These are phyloP conservation scores for Arthrinium puccinioides DNA, from an alignment of 2,329 filamentous ascomycete species.

Conservation along the genomic window DNA sequence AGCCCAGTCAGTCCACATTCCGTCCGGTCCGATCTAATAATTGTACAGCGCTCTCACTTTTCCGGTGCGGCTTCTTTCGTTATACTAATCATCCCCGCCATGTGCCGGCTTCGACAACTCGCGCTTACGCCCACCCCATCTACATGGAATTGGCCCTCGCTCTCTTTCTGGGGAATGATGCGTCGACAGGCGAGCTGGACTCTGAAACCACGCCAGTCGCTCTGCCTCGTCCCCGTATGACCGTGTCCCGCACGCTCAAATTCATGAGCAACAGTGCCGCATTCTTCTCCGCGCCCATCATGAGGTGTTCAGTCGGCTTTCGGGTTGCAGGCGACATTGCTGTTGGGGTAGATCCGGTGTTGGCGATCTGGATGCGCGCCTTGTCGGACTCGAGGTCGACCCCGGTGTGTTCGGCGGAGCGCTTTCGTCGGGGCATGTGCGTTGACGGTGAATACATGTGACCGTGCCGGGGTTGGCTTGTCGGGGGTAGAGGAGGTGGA, in stretches of 20 bases:
- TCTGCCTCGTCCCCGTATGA: slow-evolving; percentile 6
- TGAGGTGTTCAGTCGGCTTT: not conserved
- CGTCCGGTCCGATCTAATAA: no score
- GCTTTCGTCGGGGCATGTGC: slow-evolving; percentile 15
- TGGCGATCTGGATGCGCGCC: no score
- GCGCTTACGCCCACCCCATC: no score
- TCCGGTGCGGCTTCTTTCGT: no score
- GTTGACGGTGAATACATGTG: no score
- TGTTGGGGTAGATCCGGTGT: no score
- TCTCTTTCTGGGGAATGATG: slow-evolving; percentile 27
- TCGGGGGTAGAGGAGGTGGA: not conserved
- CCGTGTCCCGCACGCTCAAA: slow-evolving; percentile 31
- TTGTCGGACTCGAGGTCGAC: no score
- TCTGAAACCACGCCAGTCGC: slow-evolving; percentile 9
- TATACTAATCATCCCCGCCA: no score
- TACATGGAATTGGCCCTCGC: slow-evolving; percentile 33
- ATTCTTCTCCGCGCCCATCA: slow-evolving; percentile 31
- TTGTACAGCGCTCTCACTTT: no score
- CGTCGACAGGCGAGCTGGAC: slow-evolving; percentile 14
- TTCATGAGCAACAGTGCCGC: slow-evolving; percentile 41
- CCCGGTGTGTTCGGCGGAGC: slow-evolving; percentile 21
- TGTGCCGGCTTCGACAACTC: no score
- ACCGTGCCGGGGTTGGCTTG: no score
- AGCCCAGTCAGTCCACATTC: no score
- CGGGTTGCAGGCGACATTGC: slow-evolving; percentile 10